A percentile compares a stretch with the other conserved stretches of the same genome.
Evolutionary conservation across 441 rosid genomes (phyloP).

Genomic region (Theobroma grandiflorum): DNA sequence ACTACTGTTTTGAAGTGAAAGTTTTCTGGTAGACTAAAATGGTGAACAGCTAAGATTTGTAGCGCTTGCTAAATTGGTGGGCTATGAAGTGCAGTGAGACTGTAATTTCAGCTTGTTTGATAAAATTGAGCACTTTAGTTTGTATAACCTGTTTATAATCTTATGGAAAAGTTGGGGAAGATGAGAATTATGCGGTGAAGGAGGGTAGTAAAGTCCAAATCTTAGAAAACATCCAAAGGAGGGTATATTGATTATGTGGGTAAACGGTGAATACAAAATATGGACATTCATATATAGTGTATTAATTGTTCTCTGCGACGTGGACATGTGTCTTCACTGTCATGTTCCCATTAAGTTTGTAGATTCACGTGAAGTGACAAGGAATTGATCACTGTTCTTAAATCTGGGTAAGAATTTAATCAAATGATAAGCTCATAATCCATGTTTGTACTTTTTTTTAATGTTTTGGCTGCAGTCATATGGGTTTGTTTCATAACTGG

Average conservation of each 20-base stretch:
- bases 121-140: slow-evolving; percentile 11
- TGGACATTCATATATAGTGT: slow-evolving; percentile 22
- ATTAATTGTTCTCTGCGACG: background rate
- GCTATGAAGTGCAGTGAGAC: background rate
- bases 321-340: slow-evolving; percentile 19
- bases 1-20: background rate
- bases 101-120: slow-evolving; percentile 14
- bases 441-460: background rate
- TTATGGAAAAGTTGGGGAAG: slow-evolving; percentile 5
- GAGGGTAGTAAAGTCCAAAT: background rate
- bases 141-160: background rate
- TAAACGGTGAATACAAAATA: slow-evolving; percentile 21
- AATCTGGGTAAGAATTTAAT: slow-evolving; percentile 17
- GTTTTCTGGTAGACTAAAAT: background rate
- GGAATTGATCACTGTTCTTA: slow-evolving; percentile 10
- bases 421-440: slow-evolving; percentile 4
- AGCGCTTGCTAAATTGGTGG: slow-evolving; percentile 16
- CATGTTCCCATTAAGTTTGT: background rate
- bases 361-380: slow-evolving; percentile 17
- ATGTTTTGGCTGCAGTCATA: background rate
- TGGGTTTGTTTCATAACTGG: slow-evolving; percentile 8
- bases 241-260: background rate
- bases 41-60: background rate
- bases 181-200: background rate
- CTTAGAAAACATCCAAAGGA: background rate